These are phyloP conservation scores for Lecanosticta acicola DNA, from an alignment of 2,329 filamentous ascomycete genomes.

Conservation along the genomic window DNA sequence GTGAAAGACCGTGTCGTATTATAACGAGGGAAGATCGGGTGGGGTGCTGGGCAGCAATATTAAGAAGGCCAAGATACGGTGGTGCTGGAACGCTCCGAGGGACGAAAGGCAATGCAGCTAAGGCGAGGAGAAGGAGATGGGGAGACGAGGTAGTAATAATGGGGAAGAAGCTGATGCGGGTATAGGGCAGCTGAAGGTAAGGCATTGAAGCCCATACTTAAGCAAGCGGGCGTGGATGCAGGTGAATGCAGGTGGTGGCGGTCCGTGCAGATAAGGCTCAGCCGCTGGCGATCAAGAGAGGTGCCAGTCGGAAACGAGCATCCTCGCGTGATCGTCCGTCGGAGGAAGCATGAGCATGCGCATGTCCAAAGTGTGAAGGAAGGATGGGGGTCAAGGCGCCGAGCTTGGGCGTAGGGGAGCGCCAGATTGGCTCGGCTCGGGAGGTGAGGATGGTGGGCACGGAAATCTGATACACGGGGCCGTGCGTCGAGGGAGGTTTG, in stretches of 20 bases:
- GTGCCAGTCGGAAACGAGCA: slow-evolving; percentile 17
- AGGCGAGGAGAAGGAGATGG: neutral
- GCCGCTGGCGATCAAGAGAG: slow-evolving; percentile 10
- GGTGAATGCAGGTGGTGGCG: too few relatives aligned
- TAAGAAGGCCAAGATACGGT: slow-evolving; percentile 21
- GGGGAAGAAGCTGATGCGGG: neutral
- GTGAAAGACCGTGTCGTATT: slow-evolving; percentile 13
- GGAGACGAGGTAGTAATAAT: neutral
- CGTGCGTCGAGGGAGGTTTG: slow-evolving; percentile 22
- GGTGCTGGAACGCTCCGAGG: slow-evolving; percentile 10
- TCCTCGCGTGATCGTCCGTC: slow-evolving; percentile 24
- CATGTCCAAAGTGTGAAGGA: slow-evolving; percentile 8
- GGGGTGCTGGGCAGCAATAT: neutral
- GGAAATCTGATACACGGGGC: slow-evolving; percentile 22
- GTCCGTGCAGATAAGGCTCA: slow-evolving; percentile 5
- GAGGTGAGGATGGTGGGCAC: slow-evolving; percentile 11
- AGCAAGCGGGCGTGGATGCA: slow-evolving; percentile 6
- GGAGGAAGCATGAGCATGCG: too few relatives aligned
- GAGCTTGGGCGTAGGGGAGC: slow-evolving; percentile 11
- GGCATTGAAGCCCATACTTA: slow-evolving; percentile 20
- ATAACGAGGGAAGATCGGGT: slow-evolving; percentile 17
- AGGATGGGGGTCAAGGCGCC: slow-evolving; percentile 10
- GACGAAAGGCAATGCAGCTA: neutral
- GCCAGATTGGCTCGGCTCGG: slow-evolving; percentile 23
- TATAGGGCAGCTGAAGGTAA: slow-evolving; percentile 4